A percentile compares a stretch with the other conserved stretches of the same genome.
Evolutionary conservation across 306 rosid species (phyloP).

Genomic region (Cajanus cajan): DNA sequence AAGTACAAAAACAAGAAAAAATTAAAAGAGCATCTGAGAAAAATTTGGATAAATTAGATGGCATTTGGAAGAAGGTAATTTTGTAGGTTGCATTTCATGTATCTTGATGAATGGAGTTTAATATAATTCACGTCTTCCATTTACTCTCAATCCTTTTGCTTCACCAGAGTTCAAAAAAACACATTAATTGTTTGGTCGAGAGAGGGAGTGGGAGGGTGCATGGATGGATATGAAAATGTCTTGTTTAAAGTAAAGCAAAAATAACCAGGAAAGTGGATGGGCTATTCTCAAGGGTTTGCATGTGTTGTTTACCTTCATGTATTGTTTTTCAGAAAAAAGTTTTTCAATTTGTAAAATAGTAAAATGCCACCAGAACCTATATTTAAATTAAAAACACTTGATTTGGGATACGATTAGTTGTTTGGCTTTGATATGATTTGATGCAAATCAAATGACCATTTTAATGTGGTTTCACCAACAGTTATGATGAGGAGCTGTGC

Average conservation of each 20-base stretch:
- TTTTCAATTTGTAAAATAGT: slow-evolving; percentile 1
- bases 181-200: slow-evolving; percentile 1
- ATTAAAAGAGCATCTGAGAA: slow-evolving; percentile 57
- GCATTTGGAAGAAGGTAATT: slow-evolving; percentile 90
- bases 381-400: slow-evolving; percentile 2
- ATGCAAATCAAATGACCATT: not conserved
- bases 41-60: slow-evolving; percentile 79
- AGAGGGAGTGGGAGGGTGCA: not conserved
- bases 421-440: slow-evolving; percentile 25
- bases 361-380: not conserved
- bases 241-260: not conserved
- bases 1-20: slow-evolving; percentile 63
- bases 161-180: not conserved
- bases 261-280: not conserved
- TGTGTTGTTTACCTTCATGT: not conserved
- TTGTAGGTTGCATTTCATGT: slow-evolving; percentile 4
- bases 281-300: slow-evolving; percentile 1
- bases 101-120: slow-evolving; percentile 16
- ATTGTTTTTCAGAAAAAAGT: not conserved
- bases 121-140: slow-evolving; percentile 1
- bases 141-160: slow-evolving; percentile 8
- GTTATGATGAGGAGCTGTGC: not conserved
- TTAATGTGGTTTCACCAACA: not conserved
- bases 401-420: not conserved
- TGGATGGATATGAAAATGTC: slow-evolving; percentile 13